Evolutionary conservation across 352 stramenopile species (phyloP).

Genomic region (Pythium guiyangense): DNA sequence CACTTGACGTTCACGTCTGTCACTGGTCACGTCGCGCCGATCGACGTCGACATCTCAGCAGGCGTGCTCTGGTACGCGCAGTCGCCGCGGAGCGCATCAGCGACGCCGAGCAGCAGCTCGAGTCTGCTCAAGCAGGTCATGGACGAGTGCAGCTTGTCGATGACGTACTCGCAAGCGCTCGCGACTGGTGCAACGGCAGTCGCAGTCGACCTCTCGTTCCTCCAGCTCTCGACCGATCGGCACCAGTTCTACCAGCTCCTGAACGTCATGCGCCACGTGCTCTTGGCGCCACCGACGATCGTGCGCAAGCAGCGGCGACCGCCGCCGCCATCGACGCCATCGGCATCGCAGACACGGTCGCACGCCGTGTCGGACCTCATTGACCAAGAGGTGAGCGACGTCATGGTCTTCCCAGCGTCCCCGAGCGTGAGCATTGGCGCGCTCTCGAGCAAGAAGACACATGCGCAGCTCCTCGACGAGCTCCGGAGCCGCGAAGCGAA

Average conservation of each 20-base stretch:
- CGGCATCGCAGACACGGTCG: too few relatives aligned
- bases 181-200: slow-evolving; percentile 39
- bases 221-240: slow-evolving; percentile 67
- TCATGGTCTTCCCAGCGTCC: slow-evolving; percentile 23
- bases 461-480: slow-evolving; percentile 64
- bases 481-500: slow-evolving; percentile 55
- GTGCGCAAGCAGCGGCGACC: slow-evolving; percentile 14
- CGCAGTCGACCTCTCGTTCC: slow-evolving; percentile 60
- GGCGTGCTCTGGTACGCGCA: slow-evolving; percentile 75
- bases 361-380: background rate
- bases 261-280: slow-evolving; percentile 67
- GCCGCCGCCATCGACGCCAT: slow-evolving; percentile 2
- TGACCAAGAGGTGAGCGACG: slow-evolving; percentile 23
- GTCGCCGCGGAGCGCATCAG: slow-evolving; percentile 4
- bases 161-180: slow-evolving; percentile 47
- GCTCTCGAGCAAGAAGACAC: slow-evolving; percentile 47
- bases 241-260: slow-evolving; percentile 84
- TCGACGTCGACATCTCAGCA: slow-evolving; percentile 70
- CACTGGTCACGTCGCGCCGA: slow-evolving; percentile 61
- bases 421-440: slow-evolving; percentile 10
- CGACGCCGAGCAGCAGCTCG: slow-evolving; percentile 11
- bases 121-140: slow-evolving; percentile 68
- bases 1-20: slow-evolving; percentile 64
- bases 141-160: slow-evolving; percentile 68
- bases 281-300: slow-evolving; percentile 60